Evolutionary conservation across 148 eudicot genomes (phyloP), one percentile per base, ranked within the genome.

Genomic region (Salicornia ramosissima): DNA sequence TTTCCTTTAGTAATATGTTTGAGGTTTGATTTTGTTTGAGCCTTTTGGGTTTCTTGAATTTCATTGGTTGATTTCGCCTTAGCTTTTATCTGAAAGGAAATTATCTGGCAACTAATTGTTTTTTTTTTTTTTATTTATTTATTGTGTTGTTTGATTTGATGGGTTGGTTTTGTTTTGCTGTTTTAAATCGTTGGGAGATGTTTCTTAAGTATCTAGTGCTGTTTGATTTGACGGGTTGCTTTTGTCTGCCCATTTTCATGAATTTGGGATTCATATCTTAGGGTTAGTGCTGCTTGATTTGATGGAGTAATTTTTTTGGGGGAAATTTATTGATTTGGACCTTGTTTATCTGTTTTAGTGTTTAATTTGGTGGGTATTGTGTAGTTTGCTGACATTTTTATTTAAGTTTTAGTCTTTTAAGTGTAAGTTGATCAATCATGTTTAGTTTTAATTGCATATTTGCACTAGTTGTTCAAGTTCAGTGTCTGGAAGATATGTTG

Each of bases 141-240:
- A 15, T 69, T 36, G 19, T 67, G 46, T 13, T 5, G 5, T 25
- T 51, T 50, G 58, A 49, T 45, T 59, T 36, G 39, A 33, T 61
- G 29, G 78, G 25, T 2, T 47, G 34, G 33, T 70, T 70, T 52
- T 58, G 60, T 74, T 58, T 66, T 7, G 28, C 10, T 22, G 19
- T 55, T 39, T 34, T 40, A 3, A 13, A 15, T 43, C 9, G 24
- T 61, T 62, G 24, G n/a, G 13, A 26, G 14, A 33, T 15, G 51
- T 39, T 16, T 7, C 16, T 50, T 40, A 33, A 25, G 14, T 31
- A 53, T 61, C n/a, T 16, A 45, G 62, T 39, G 71, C 24, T 53
- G 53, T 69, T 62, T 28, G 56, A 55, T 60, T 60, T 40, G 47
- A 49, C 67, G 31, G 33, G 22, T 2, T 53, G 22, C 14, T 25